Evolutionary conservation across 495 filamentous ascomycete species (phyloP), one percentile per base, ranked within the genome.

Genomic region (Podospora anserina): DNA sequence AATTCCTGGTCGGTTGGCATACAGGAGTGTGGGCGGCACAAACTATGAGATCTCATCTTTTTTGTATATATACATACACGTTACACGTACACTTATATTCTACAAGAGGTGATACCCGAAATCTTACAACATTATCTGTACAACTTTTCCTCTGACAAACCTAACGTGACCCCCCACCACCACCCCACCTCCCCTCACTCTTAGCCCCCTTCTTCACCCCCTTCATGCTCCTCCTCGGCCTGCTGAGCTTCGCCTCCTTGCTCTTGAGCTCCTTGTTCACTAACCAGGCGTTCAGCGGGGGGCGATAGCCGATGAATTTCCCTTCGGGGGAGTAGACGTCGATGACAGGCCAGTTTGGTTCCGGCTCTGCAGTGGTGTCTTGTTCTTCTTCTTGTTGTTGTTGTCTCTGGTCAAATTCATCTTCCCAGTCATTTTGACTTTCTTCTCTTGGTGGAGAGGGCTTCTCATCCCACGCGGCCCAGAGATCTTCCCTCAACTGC

Each of bases 291-390:
- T 90, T 89, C 82, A 99, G 90, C 2, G 93, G 89, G 69, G 70
- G 76, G 54, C 95, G 83, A 3, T 79, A 76, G 3, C 84, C 90
- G 30, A 98, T 82, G 69, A 90, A 92, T 76, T 86, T 87, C 1
- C 95, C 95, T 56, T 93, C 84, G 0, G 96, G 95, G 54, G 85
- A 92, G 72, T 89, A 96, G 1, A 98, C 87, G 69, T 98, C 95
- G 5, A 99, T 83, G 20, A 87, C 82, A 3, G 92, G 93, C 75
- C 85, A 88, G 26, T 78, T 78, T 2, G 70, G 68, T 72, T 76
- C 68, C 11, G 32, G 59, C 5, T 63, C 60, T 19, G 66, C 63
- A 26, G 77, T 27, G 85, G 77, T 27, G 85, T 84, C 0, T 84
- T 83, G 69, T 88, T 65, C 79, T 67, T 79, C 39, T 49, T 5